These are phyloP conservation scores for Xylaria castorea DNA, from an alignment of 495 filamentous ascomycete species.

Conservation along the genomic window DNA sequence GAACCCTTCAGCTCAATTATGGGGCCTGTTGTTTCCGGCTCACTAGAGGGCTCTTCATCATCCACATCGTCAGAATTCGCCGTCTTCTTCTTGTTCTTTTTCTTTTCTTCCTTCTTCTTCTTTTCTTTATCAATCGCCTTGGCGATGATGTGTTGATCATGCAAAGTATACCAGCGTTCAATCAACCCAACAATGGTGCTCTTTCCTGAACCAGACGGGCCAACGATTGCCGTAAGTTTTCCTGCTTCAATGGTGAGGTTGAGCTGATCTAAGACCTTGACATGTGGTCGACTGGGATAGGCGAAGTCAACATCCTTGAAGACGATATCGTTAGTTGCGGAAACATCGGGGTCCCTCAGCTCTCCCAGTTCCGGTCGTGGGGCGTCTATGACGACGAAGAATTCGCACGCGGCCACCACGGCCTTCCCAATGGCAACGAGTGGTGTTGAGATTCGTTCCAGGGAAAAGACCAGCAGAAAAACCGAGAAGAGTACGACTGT, in stretches of 20 bases:
- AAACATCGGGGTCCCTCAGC: constrained; percentile 53
- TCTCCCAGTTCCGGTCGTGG: constrained; percentile 53
- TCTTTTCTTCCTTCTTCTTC: constrained; percentile 49
- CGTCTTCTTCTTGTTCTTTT: constrained; percentile 47
- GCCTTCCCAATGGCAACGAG: constrained; percentile 60
- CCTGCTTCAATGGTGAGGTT: constrained; percentile 70
- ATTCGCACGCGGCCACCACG: constrained; percentile 60
- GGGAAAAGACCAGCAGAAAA: constrained; percentile 56
- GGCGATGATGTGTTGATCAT: constrained; percentile 55
- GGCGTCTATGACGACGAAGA: constrained; percentile 64
- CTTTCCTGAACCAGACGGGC: constrained; percentile 86
- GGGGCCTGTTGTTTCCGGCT: constrained; percentile 46
- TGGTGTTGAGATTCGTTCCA: constrained; percentile 60
- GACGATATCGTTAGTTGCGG: constrained; percentile 60
- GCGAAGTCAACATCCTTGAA: constrained; percentile 68
- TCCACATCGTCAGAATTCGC: constrained; percentile 40
- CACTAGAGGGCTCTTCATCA: constrained; percentile 32
- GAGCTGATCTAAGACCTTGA: constrained; percentile 64
- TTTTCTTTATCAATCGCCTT: constrained; percentile 54
- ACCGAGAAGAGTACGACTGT: constrained; percentile 63
- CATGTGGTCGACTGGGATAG: constrained; percentile 72
- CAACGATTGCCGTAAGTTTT: constrained; percentile 87
- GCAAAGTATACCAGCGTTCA: constrained; percentile 89
- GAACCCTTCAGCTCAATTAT: constrained; percentile 53
- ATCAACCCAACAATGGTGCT: constrained; percentile 90